These are phyloP conservation scores for Erysimum cheiranthoides DNA, from an alignment of 345 rosid species.

Conservation along the genomic window DNA sequence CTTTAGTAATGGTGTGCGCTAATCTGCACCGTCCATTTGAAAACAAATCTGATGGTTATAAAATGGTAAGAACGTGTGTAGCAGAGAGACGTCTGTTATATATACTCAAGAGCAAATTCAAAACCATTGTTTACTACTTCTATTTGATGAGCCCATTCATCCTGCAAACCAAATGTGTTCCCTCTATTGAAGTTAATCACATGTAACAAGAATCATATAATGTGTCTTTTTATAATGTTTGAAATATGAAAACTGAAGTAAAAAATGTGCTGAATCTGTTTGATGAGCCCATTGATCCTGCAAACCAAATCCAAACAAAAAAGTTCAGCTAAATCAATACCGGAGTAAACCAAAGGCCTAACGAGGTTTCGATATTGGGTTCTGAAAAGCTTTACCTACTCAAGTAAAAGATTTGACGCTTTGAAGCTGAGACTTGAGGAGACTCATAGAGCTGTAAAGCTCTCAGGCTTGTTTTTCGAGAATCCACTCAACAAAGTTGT, in stretches of 20 bases:
- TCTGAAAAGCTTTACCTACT: slow-evolving; percentile 38
- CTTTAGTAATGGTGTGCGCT: not conserved
- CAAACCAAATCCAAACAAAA: slow-evolving; percentile 29
- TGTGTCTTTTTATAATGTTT: slow-evolving; percentile 26
- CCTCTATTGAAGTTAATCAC: slow-evolving; percentile 47
- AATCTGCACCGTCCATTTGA: slow-evolving; percentile 38
- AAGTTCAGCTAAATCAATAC: not conserved
- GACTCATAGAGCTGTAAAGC: slow-evolving; percentile 38
- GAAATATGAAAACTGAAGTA: slow-evolving; percentile 36
- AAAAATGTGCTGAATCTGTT: slow-evolving; percentile 34
- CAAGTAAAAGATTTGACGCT: slow-evolving; percentile 42
- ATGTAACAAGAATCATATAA: slow-evolving; percentile 49
- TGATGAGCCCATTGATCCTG: slow-evolving; percentile 39
- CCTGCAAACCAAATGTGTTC: slow-evolving; percentile 39
- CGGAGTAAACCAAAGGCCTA: not conserved
- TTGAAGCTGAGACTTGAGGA: slow-evolving; percentile 56
- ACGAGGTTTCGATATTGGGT: not conserved
- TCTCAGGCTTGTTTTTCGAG: slow-evolving; percentile 66
- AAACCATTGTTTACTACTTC: not conserved
- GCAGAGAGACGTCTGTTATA: slow-evolving; percentile 42
- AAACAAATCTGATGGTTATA: slow-evolving; percentile 17
- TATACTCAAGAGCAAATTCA: not conserved
- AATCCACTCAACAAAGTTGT: slow-evolving; percentile 99
- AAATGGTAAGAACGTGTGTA: slow-evolving; percentile 36
- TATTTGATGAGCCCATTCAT: too few relatives aligned